Base-by-base conservation (phyloP, 1,284 basidiomycete species). In the Mycena sp. region DNA sequence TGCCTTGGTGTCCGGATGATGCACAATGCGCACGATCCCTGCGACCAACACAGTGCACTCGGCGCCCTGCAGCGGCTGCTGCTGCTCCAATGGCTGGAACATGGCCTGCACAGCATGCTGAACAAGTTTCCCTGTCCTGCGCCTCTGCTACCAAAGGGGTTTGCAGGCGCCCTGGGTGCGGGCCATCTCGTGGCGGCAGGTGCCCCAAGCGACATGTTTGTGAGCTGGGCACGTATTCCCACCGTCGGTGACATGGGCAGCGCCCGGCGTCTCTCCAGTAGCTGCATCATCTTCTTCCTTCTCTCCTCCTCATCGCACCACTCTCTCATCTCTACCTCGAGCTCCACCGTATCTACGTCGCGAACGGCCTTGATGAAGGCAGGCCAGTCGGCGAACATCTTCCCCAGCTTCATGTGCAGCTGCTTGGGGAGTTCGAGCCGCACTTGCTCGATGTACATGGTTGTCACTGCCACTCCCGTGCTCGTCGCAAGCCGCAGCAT, bases 401-500 rank as follows among this genome's bases (percentile, higher is more conserved):
- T 46, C 6, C 10, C 46, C 2, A 57, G 9, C 35, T 48, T 48
- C 28, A 32, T 45, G 43, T 44, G 29, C 30, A 57, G 14, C 3
- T 29, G 44, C 7, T 17, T 10, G 14, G 44, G 55, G 14, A 57
- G 43, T 30, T 46, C 46, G 3, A n/a, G 2, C 5, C 44, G 44
- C 4, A 57, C 46, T 23, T 57, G 44, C 44, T 46, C 35, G 28
- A 54, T 54, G 28, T 54, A 54, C n/a, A 28, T 54, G 9, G 40
- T 43, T 5, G 40, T 54, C 7, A 1, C 9, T 25, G 38, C 6
- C 3, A 54, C 52, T 3, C 52, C 52, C 14, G 28, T 40, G n/a
- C 41, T 44, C 9, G 12, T 4, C 12, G 40, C 28, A n/a, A 30
- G 40, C 7, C 40, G 28, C 11, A 23, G 52, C 38, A 44, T 44